Base-by-base conservation (phyloP, 768 basidiomycete genomes). In the Lactarius psammicola region DNA sequence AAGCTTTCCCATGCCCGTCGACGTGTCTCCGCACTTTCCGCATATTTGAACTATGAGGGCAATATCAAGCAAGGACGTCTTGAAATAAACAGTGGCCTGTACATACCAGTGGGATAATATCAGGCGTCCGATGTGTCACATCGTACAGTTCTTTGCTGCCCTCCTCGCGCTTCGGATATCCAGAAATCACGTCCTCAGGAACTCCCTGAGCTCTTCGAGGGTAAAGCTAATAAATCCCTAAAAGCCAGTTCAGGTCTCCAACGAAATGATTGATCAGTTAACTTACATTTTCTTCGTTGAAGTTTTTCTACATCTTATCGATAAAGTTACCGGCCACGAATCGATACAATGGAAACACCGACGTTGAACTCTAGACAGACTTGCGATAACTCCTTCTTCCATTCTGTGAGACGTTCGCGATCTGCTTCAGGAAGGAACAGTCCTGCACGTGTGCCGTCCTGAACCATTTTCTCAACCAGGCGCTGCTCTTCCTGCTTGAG, bases 261-360 rank as follows among this genome's bases (percentile, higher is more conserved):
- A 31, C 5, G 23, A 13, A 23, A 62, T n/a, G 23, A 49, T 30
- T 30, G 7, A 13, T 26, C 42, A 20, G 10, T 40, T 23, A 23
- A 68, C 79, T 63, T 68, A 89, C 90, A 53, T 89, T 86, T 73
- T 95, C 93, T 75, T 95, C 92, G 71, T 94, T 94, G 78, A 89
- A 92, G 77, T 93, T 92, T 87, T 89, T 91, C 87, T 90, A 46
- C 26, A 34, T 7, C 55, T 53, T 31, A 44, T 23, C 28, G 23
- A 58, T 17, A 18, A 56, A 59, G 1, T 51, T n/a, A 40, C 17
- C n/a, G n/a, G 20, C 4, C 31, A 42, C 17, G 59, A 36, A 33
- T 23, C 31, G 34, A 53, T 49, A 18, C 5, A 64, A 4, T 56
- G 55, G 34, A 38, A 28, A 58, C 20, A 78, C 87, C 69, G 70